Conservation (phyloP, 2,329 filamentous ascomycete species). For the Stemphylium vesicarium region DNA sequence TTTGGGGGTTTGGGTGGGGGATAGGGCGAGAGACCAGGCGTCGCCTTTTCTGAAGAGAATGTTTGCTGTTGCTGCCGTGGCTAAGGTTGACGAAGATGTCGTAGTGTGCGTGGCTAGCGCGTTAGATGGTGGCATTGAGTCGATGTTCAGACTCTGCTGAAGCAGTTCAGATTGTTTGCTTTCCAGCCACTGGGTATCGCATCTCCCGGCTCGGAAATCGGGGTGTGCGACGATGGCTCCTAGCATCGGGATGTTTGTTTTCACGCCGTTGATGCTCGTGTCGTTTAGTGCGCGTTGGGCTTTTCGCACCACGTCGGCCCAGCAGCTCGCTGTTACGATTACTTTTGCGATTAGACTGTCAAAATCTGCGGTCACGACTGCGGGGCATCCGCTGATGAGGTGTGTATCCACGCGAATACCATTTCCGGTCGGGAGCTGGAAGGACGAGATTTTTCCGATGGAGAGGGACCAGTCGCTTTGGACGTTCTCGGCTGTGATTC, state of each 20-base stretch:
- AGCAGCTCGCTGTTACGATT: conserved; percentile 62
- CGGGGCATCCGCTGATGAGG: conserved; percentile 51
- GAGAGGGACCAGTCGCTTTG: conserved; percentile 62
- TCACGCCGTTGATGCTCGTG: conserved; percentile 62
- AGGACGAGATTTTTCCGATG: conserved; percentile 64
- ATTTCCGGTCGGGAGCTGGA: conserved; percentile 63
- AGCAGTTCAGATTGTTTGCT: conserved; percentile 53
- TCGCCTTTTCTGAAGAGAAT: conserved; percentile 64
- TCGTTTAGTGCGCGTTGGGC: conserved; percentile 63
- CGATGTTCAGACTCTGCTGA: conserved; percentile 23
- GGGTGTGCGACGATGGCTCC: conserved; percentile 59
- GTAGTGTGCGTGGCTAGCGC: neutral
- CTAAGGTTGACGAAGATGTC: neutral
- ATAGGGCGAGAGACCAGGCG: conserved; percentile 61
- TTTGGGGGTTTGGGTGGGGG: conserved; percentile 3
- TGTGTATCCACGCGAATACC: conserved; percentile 65
- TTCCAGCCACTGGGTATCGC: conserved; percentile 66
- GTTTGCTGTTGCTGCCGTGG: conserved; percentile 35
- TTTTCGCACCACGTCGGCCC: conserved; percentile 61
- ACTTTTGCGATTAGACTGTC: conserved; percentile 67
- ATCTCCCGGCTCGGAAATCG: conserved; percentile 57
- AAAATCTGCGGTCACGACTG: conserved; percentile 61
- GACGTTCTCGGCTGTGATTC: conserved; percentile 64
- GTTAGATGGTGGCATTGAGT: neutral
- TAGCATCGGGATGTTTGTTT: conserved; percentile 64